Conservation (phyloP, 108 stramenopile genomes). For the Pseudonitzschia pungens region DNA sequence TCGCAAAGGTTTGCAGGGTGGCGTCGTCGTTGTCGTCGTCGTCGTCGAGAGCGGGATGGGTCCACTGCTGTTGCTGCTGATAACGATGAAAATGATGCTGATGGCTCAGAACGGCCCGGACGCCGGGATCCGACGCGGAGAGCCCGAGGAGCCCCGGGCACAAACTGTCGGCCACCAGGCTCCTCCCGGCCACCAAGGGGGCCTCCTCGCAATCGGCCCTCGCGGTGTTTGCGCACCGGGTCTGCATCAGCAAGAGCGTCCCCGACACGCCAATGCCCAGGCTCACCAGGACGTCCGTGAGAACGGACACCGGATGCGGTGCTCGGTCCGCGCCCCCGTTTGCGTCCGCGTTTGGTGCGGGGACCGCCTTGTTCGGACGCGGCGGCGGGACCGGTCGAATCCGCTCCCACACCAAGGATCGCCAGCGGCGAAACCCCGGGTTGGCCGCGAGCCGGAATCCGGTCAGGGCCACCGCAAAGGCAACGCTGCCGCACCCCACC, state of each 20-base stretch:
- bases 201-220: conserved; percentile 25
- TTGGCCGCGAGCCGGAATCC: conserved; percentile 24
- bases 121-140: background rate
- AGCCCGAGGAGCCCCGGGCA: conserved; percentile 17
- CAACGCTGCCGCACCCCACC: conserved; percentile 16
- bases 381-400: background rate
- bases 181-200: conserved; percentile 35
- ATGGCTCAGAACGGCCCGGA: background rate
- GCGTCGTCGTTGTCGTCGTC: background rate
- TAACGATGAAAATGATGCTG: too few species aligned
- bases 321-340: conserved; percentile 8
- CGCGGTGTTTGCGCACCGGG: background rate
- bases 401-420: background rate
- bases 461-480: conserved; percentile 16
- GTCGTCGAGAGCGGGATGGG: too few species aligned
- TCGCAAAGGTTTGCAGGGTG: conserved; percentile 12
- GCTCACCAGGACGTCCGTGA: conserved; percentile 32
- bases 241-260: conserved; percentile 10
- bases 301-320: conserved; percentile 1
- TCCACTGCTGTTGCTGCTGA: background rate
- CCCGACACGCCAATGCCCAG: conserved; percentile 24
- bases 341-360: conserved; percentile 20
- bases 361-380: background rate
- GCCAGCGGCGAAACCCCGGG: conserved; percentile 2
- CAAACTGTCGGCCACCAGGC: conserved; percentile 25